Evolutionary conservation across 2,329 filamentous ascomycete species (phyloP).

Genomic region (Hymenoscyphus fructigenus): DNA sequence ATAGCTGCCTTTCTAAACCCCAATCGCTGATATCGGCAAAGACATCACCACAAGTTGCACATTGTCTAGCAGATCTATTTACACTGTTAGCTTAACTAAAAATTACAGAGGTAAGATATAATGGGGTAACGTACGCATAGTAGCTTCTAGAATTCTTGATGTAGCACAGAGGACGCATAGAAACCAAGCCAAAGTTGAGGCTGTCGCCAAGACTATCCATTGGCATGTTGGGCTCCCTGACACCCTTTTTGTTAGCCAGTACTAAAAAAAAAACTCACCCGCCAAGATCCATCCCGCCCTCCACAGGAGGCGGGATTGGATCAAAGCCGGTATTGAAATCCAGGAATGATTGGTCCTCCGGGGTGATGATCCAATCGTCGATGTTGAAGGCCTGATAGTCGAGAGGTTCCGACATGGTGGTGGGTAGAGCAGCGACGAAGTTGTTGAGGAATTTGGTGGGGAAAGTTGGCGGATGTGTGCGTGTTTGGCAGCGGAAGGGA

Average conservation of each 20-base stretch:
- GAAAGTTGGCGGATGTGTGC: neutral
- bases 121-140: neutral
- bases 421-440: constrained; percentile 18
- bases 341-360: neutral
- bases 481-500: neutral
- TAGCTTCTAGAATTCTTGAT: no score
- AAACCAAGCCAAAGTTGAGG: no score
- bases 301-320: constrained; percentile 10
- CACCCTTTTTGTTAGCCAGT: constrained; percentile 31
- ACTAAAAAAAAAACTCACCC: constrained; percentile 29
- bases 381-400: constrained; percentile 1
- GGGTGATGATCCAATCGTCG: constrained; percentile 19
- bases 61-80: neutral
- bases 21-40: neutral
- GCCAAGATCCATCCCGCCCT: constrained; percentile 18
- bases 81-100: no score
- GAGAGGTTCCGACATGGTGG: constrained; percentile 20
- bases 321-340: constrained; percentile 24
- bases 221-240: no score
- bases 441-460: neutral
- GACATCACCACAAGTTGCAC: neutral
- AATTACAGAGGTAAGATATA: no score
- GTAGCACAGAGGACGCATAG: no score
- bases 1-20: neutral
- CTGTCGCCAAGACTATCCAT: no score